A percentile compares a stretch with the other conserved stretches of the same genome.
These are phyloP conservation scores for Lenzites betulinus DNA, from an alignment of 768 basidiomycete species.

Conservation along the genomic window DNA sequence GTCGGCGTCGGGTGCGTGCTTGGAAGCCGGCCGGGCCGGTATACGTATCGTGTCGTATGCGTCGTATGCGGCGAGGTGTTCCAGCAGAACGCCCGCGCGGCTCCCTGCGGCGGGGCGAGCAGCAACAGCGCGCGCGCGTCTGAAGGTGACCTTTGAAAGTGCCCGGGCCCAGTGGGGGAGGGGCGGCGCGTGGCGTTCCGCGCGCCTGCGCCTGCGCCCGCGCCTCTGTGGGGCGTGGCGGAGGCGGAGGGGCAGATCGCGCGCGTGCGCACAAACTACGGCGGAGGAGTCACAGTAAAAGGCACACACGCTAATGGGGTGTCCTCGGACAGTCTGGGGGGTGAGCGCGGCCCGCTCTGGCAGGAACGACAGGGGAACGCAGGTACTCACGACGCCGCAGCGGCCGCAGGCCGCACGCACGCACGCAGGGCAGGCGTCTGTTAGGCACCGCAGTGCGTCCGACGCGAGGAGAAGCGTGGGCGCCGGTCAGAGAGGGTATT, in stretches of 20 bases:
- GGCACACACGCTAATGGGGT: too few species aligned
- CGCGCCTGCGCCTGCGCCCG: too few species aligned
- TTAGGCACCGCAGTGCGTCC: slow-evolving; percentile 14
- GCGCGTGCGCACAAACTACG: too few species aligned
- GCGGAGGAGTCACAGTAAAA: too few species aligned
- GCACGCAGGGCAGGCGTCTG: background rate
- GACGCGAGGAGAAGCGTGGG: slow-evolving; percentile 11
- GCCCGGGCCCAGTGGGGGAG: too few species aligned
- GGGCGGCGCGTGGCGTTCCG: too few species aligned
- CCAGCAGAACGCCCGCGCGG: background rate
- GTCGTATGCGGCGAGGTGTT: too few species aligned
- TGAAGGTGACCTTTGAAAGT: too few species aligned
- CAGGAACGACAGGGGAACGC: background rate
- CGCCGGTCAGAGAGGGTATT: background rate
- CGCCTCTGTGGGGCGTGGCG: too few species aligned
- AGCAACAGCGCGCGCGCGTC: background rate
- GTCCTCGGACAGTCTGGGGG: background rate
- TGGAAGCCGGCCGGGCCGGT: background rate
- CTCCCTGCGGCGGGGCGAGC: background rate
- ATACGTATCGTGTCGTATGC: too few species aligned
- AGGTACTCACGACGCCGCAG: background rate
- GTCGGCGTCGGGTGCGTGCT: background rate
- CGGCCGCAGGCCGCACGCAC: background rate
- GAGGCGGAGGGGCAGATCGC: too few species aligned
- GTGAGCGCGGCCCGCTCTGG: background rate